phyloP scores from a whole-genome alignment of 441 rosid species.

The Erodium trifolium region DNA sequence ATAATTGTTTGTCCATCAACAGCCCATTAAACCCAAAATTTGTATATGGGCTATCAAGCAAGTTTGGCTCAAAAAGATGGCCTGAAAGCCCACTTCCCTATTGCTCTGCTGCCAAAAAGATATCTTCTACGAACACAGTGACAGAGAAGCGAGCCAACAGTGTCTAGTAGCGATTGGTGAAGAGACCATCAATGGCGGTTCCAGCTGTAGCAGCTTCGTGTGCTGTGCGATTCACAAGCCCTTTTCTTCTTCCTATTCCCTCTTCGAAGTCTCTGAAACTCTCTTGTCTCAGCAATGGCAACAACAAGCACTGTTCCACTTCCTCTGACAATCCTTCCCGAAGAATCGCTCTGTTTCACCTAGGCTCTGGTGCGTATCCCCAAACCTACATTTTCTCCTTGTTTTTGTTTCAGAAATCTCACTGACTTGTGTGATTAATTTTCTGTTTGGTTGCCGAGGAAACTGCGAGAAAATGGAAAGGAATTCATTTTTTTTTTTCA shows the following conservation, averaged over 20 bases:
- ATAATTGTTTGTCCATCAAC: neutral
- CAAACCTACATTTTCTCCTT: neutral
- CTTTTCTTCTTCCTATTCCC: conserved; percentile 3
- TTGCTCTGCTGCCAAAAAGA: neutral
- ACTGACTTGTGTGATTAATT: neutral
- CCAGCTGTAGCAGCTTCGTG: neutral
- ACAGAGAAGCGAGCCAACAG: neutral
- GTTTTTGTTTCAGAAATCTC: too few relatives aligned
- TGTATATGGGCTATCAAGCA: neutral
- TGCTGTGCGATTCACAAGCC: neutral
- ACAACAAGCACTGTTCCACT: neutral
- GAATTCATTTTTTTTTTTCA: neutral
- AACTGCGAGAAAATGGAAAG: neutral
- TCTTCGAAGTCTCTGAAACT: conserved; percentile 5
- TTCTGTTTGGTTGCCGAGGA: conserved; percentile 2
- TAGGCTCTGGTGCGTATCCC: conserved; percentile 29
- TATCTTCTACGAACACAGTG: neutral
- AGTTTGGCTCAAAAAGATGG: neutral
- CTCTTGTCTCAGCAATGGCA: conserved; percentile 14
- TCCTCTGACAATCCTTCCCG: conserved; percentile 27
- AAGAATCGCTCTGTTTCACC: conserved; percentile 43
- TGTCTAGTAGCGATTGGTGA: neutral
- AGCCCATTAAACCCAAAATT: neutral
- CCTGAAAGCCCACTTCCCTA: neutral
- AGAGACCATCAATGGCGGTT: neutral